These are phyloP conservation scores for Nakazawaea ernobii DNA, from an alignment of 805 yeast genomes.

Conservation along the genomic window DNA sequence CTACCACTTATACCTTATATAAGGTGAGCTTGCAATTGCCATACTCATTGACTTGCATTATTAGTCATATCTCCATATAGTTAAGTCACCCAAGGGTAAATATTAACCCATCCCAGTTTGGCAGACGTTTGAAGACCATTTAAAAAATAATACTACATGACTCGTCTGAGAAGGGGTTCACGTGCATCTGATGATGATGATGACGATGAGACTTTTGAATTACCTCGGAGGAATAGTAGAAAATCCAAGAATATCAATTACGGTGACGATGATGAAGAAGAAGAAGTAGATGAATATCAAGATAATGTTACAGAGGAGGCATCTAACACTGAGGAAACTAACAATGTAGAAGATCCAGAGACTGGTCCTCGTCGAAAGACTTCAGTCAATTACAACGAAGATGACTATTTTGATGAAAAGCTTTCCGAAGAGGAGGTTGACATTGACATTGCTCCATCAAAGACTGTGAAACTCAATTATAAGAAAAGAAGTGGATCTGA, in stretches of 20 bases:
- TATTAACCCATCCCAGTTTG: too few species aligned
- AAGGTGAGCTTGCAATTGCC: too few species aligned
- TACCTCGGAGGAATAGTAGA: background rate
- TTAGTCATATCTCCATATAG: too few species aligned
- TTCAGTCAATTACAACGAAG: constrained; percentile 28
- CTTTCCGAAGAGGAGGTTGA: constrained; percentile 21
- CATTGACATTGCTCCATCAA: constrained; percentile 13
- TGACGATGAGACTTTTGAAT: constrained; percentile 8
- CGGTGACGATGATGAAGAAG: constrained; percentile 11
- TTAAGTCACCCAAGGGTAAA: too few species aligned
- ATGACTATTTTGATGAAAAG: constrained; percentile 19
- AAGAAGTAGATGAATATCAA: constrained; percentile 18
- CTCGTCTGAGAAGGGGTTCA: constrained; percentile 2
- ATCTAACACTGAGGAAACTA: constrained; percentile 5
- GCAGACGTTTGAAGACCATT: too few species aligned
- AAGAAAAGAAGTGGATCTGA: constrained; percentile 17
- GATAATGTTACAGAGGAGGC: constrained; percentile 14
- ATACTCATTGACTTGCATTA: too few species aligned
- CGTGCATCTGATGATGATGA: constrained; percentile 6
- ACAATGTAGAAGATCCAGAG: constrained; percentile 5
- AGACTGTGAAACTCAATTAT: constrained; percentile 16
- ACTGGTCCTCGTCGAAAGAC: constrained; percentile 17
- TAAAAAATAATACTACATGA: background rate
- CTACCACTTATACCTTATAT: too few species aligned
- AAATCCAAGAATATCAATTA: background rate